Conservation (phyloP, 1,139 yeast genomes). For the Magnusiomyces paraingens region DNA sequence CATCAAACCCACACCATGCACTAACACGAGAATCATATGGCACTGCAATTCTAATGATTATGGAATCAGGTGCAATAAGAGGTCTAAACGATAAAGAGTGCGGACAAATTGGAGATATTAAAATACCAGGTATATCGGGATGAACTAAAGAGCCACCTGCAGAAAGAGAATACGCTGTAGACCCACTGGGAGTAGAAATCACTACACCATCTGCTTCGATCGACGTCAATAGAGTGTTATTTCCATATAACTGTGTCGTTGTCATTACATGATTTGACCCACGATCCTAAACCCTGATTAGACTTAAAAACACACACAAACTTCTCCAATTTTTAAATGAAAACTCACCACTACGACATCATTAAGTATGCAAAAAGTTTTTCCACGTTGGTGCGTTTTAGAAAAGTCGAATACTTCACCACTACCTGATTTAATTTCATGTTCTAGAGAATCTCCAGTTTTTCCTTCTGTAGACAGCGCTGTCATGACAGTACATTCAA, state of each 20-base stretch:
- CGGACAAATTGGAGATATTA: slow-evolving; percentile 82
- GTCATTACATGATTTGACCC: slow-evolving; percentile 80
- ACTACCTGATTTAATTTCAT: slow-evolving; percentile 33
- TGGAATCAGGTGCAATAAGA: slow-evolving; percentile 64
- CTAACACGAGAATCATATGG: slow-evolving; percentile 61
- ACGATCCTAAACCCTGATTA: slow-evolving; percentile 42
- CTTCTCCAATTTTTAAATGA: not conserved
- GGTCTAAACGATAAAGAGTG: slow-evolving; percentile 81
- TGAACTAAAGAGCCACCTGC: slow-evolving; percentile 88
- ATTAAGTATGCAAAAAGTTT: slow-evolving; percentile 60
- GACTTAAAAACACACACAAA: not conserved
- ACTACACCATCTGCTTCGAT: slow-evolving; percentile 85
- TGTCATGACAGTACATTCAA: slow-evolving; percentile 67
- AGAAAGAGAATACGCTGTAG: slow-evolving; percentile 81
- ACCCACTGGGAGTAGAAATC: slow-evolving; percentile 84
- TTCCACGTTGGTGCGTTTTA: slow-evolving; percentile 31
- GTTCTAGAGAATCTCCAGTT: slow-evolving; percentile 21
- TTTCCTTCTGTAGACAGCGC: slow-evolving; percentile 23
- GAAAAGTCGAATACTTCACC: slow-evolving; percentile 19
- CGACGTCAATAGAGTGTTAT: slow-evolving; percentile 69
- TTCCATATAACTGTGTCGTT: slow-evolving; percentile 69
- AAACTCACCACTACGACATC: slow-evolving; percentile 53
- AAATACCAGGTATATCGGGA: slow-evolving; percentile 74
- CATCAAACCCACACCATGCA: slow-evolving; percentile 80
- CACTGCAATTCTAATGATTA: slow-evolving; percentile 60